Percentiles rank a stretch among this genome's conserved stretches.
These are phyloP conservation scores for Leccinum variabile DNA, from an alignment of 1,284 basidiomycete genomes.

Conservation along the genomic window DNA sequence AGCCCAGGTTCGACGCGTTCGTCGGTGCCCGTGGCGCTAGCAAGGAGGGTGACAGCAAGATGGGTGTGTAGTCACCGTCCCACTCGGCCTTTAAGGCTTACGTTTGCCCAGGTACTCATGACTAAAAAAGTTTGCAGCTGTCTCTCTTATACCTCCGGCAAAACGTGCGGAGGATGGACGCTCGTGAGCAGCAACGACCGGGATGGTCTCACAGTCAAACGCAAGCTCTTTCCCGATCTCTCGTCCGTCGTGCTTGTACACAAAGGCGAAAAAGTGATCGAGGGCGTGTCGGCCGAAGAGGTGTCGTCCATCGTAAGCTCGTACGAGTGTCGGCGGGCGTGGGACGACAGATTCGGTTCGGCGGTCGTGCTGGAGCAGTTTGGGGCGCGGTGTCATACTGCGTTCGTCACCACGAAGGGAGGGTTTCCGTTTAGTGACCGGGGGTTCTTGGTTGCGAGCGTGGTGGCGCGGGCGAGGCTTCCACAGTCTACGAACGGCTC, in stretches of 20 bases:
- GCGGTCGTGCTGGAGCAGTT: conserved; percentile 76
- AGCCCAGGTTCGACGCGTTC: no score
- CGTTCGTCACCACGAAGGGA: conserved; percentile 69
- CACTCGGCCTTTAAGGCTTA: no score
- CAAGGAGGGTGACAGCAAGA: no score
- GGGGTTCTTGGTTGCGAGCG: no score
- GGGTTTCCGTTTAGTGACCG: conserved; percentile 92
- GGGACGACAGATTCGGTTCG: conserved; percentile 81
- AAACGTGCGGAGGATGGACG: no score
- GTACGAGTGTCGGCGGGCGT: conserved; percentile 71
- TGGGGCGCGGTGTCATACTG: conserved; percentile 73
- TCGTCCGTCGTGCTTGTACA: conserved; percentile 84
- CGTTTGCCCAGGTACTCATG: no score
- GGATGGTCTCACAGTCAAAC: conserved; percentile 65
- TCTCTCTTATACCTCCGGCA: no score
- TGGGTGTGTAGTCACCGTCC: no score
- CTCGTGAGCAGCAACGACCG: neutral
- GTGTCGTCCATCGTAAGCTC: conserved; percentile 73
- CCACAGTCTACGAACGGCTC: conserved; percentile 23
- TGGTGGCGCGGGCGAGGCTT: no score
- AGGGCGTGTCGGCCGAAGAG: conserved; percentile 94
- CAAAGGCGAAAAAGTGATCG: conserved; percentile 89
- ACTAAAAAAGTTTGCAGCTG: no score
- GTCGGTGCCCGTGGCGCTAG: no score
- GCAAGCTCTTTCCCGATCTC: conserved; percentile 74